phyloP scores from a whole-genome alignment of 805 yeast species.

The Starmera quercuum region DNA sequence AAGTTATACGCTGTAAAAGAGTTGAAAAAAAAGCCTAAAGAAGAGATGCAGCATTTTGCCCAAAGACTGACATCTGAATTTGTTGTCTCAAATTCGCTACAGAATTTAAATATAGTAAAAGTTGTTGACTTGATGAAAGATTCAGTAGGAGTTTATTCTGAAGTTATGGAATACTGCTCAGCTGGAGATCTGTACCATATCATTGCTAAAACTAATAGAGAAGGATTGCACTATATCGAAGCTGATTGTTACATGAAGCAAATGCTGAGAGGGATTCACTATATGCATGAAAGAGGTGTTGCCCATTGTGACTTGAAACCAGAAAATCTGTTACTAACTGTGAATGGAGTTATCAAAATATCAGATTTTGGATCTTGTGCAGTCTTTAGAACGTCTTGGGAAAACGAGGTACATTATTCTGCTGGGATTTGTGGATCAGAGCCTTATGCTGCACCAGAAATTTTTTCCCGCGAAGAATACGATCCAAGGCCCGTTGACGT shows the following conservation, averaged over 20 bases:
- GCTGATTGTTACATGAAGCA: slow-evolving; percentile 90
- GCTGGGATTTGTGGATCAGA: slow-evolving; percentile 82
- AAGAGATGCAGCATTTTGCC: slow-evolving; percentile 91
- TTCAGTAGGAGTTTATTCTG: slow-evolving; percentile 64
- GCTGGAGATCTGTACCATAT: slow-evolving; percentile 73
- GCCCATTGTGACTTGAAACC: slow-evolving; percentile 93
- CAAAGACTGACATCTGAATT: slow-evolving; percentile 90
- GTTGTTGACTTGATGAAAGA: slow-evolving; percentile 77
- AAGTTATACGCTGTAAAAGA: slow-evolving; percentile 92
- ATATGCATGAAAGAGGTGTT: slow-evolving; percentile 86
- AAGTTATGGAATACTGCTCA: slow-evolving; percentile 94
- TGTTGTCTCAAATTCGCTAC: slow-evolving; percentile 73
- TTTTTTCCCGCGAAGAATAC: slow-evolving; percentile 40
- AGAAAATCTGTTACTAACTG: slow-evolving; percentile 70
- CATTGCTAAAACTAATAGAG: slow-evolving; percentile 41
- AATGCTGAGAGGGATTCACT: slow-evolving; percentile 69
- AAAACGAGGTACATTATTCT: slow-evolving; percentile 56
- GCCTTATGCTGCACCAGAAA: slow-evolving; percentile 91
- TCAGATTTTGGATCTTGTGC: slow-evolving; percentile 90
- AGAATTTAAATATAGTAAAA: slow-evolving; percentile 68
- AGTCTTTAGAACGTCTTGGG: slow-evolving; percentile 90
- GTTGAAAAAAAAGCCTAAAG: slow-evolving; percentile 92
- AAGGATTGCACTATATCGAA: slow-evolving; percentile 52
- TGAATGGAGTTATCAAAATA: slow-evolving; percentile 57
- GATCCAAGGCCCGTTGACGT: slow-evolving; percentile 79